A percentile compares a stretch with the other conserved stretches of the same genome.
phyloP scores from a whole-genome alignment of 2,329 filamentous ascomycete species.

The Phialemonium atrogriseum region DNA sequence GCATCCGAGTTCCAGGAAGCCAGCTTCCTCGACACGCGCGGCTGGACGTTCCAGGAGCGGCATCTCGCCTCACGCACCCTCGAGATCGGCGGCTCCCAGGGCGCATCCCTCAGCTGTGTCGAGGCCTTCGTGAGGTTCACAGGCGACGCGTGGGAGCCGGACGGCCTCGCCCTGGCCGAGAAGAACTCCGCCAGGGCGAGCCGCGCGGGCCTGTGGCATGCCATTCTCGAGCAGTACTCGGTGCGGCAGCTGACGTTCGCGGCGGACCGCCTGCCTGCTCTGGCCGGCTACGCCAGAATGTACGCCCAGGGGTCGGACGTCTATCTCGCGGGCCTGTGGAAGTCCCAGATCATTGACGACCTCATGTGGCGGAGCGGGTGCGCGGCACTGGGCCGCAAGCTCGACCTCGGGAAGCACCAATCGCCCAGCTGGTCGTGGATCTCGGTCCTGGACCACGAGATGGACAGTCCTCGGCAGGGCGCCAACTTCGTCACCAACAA shows the following conservation, averaged over 20 bases:
- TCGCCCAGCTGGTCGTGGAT: constrained; percentile 5
- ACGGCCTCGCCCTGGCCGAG: background rate
- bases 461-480: constrained; percentile 1
- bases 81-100: background rate
- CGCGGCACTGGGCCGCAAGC: background rate
- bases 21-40: constrained; percentile 1
- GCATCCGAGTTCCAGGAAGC: background rate
- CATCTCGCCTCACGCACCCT: constrained; percentile 2
- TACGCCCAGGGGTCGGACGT: background rate
- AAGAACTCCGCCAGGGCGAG: background rate
- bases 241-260: background rate
- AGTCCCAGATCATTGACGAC: constrained; percentile 2
- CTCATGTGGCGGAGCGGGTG: constrained; percentile 3
- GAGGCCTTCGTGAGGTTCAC: constrained; percentile 1
- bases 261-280: constrained; percentile 3
- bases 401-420: background rate
- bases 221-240: constrained; percentile 5
- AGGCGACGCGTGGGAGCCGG: constrained; percentile 1
- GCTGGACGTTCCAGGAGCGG: constrained; percentile 6
- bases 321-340: constrained; percentile 6
- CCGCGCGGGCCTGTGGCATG: background rate
- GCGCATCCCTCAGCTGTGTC: constrained; percentile 2
- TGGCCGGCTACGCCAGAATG: constrained; percentile 2
- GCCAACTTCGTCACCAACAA: constrained; percentile 1
- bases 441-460: constrained; percentile 5